Evolutionary conservation across 495 filamentous ascomycete species (phyloP).

Genomic region (Penicillium turbatum): DNA sequence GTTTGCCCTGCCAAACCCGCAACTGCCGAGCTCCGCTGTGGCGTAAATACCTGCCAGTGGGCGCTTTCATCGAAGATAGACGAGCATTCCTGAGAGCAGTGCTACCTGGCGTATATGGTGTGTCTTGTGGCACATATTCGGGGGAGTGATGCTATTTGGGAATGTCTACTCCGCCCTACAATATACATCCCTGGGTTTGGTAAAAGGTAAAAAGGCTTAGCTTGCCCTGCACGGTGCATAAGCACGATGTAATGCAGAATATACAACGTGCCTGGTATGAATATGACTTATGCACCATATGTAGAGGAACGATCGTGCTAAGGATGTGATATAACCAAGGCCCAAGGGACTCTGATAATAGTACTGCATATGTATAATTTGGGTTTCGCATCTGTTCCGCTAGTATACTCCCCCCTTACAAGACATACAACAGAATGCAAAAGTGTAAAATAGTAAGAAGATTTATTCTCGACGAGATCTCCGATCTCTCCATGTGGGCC

Average conservation of each 20-base stretch:
- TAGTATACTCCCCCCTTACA: neutral
- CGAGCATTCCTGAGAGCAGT: no score
- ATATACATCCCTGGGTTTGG: neutral
- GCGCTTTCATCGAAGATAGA: no score
- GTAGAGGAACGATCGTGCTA: no score
- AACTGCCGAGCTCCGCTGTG: constrained; percentile 13
- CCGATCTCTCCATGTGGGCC: constrained; percentile 9
- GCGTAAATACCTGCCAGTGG: neutral
- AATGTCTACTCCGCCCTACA: neutral
- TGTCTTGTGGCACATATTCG: constrained; percentile 3
- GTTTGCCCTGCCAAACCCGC: constrained; percentile 11
- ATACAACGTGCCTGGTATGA: no score
- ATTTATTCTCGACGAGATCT: no score
- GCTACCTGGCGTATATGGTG: no score
- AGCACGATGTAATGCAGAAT: neutral
- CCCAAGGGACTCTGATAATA: no score
- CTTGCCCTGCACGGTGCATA: neutral
- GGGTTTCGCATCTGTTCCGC: no score
- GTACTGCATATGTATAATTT: no score
- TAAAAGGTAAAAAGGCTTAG: neutral
- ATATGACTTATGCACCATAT: neutral
- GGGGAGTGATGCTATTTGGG: constrained; percentile 1
- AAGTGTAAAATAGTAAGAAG: no score
- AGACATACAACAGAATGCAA: neutral
- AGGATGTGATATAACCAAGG: no score